Conservation (phyloP, 176 grass and related monocot genomes). For the Coix lacrymajobi region DNA sequence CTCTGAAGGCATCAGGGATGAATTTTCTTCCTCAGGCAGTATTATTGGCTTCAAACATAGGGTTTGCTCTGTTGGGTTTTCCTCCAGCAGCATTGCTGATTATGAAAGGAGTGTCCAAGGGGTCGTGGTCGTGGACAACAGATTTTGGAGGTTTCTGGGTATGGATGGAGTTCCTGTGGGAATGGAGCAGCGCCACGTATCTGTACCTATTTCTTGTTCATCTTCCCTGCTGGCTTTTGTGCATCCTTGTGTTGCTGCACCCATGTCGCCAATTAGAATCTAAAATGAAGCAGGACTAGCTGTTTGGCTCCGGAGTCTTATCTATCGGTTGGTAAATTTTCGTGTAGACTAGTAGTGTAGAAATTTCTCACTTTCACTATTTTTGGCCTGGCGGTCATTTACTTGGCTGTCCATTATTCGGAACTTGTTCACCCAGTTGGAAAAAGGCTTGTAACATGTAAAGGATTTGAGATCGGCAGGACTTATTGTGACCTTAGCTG, state of each 20-base stretch:
- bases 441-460: too few species aligned
- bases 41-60: conserved; percentile 45
- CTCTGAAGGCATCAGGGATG: conserved; percentile 39
- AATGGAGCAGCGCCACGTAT: conserved; percentile 89
- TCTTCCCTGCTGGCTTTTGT: conserved; percentile 84
- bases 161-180: conserved; percentile 76
- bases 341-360: background rate
- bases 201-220: conserved; percentile 66
- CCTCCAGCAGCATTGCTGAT: conserved; percentile 53
- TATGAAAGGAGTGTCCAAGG: conserved; percentile 42
- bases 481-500: too few species aligned
- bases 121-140: conserved; percentile 17
- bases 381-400: background rate
- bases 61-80: conserved; percentile 51
- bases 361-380: background rate
- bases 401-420: background rate
- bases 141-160: conserved; percentile 59
- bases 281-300: conserved; percentile 43
- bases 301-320: background rate
- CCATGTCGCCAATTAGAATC: conserved; percentile 33
- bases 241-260: conserved; percentile 71
- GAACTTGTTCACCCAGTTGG: background rate
- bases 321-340: background rate
- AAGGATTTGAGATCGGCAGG: too few species aligned
- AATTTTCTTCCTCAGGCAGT: conserved; percentile 23